These are phyloP conservation scores for Pseudogymnoascus verrucosus DNA, from an alignment of 2,329 filamentous ascomycete genomes.

Conservation along the genomic window DNA sequence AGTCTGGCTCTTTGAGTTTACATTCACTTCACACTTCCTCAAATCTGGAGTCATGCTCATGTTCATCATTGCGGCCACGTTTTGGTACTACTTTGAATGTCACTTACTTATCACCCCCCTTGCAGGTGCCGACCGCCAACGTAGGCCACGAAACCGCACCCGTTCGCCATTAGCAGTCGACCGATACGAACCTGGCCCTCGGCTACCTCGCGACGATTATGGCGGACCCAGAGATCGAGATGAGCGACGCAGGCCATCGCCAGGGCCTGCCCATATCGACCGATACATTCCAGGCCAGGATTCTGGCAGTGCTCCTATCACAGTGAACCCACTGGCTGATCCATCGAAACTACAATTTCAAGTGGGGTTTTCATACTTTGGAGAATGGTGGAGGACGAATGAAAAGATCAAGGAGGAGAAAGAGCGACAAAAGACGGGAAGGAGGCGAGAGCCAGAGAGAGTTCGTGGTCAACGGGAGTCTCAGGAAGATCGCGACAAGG, in stretches of 20 bases:
- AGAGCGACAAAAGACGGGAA: slow-evolving; percentile 61
- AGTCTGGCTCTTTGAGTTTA: neutral
- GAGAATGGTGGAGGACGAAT: slow-evolving; percentile 79
- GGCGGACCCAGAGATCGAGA: slow-evolving; percentile 37
- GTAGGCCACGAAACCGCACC: slow-evolving; percentile 52
- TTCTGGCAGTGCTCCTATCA: slow-evolving; percentile 38
- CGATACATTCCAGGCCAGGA: slow-evolving; percentile 76
- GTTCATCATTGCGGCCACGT: neutral
- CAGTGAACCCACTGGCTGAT: slow-evolving; percentile 61
- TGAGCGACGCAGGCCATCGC: slow-evolving; percentile 50
- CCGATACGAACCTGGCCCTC: slow-evolving; percentile 64
- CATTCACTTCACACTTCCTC: slow-evolving; percentile 5
- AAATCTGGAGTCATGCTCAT: neutral
- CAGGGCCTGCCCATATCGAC: slow-evolving; percentile 64
- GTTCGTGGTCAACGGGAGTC: slow-evolving; percentile 56
- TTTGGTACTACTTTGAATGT: slow-evolving; percentile 2
- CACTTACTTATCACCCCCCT: slow-evolving; percentile 20
- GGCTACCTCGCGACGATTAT: slow-evolving; percentile 58
- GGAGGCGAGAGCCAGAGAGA: slow-evolving; percentile 56
- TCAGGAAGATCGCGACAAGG: slow-evolving; percentile 68
- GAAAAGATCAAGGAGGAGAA: slow-evolving; percentile 77
- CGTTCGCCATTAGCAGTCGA: slow-evolving; percentile 65
- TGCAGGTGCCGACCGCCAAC: slow-evolving; percentile 46
- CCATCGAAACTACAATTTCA: slow-evolving; percentile 68
- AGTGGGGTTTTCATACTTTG: slow-evolving; percentile 78